These are phyloP conservation scores for Colletotrichum tropicicola DNA, from an alignment of 2,329 filamentous ascomycete species.

Conservation along the genomic window DNA sequence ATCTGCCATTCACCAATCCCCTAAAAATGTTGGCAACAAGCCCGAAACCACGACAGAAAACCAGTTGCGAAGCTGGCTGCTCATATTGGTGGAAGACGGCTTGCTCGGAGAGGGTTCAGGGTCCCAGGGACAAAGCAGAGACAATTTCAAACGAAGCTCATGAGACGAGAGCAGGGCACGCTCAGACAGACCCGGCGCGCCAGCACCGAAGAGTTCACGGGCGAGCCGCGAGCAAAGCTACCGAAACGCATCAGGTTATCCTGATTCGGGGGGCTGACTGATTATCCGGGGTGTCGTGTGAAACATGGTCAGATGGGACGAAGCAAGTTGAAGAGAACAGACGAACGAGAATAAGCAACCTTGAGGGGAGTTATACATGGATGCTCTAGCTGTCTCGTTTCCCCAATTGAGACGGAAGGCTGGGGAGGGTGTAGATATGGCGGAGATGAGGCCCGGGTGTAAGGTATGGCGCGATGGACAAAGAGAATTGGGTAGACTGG, in stretches of 20 bases:
- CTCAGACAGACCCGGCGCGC: not conserved
- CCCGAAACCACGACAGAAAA: too few species aligned
- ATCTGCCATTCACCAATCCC: too few species aligned
- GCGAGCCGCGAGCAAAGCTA: not conserved
- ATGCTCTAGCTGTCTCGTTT: not conserved
- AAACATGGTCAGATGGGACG: constrained; percentile 20
- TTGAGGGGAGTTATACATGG: not conserved
- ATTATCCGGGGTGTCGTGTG: not conserved
- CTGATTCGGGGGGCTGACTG: not conserved
- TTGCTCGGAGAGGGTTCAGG: not conserved
- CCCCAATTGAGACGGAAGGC: not conserved
- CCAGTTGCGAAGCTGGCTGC: not conserved
- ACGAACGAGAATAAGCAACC: not conserved
- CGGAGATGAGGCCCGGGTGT: constrained; percentile 6
- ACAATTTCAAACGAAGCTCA: not conserved
- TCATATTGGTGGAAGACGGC: not conserved
- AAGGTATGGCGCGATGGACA: not conserved
- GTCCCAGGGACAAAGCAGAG: not conserved
- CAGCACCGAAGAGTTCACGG: not conserved
- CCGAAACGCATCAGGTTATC: not conserved
- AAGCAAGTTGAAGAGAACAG: constrained; percentile 1
- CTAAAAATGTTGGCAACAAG: too few species aligned
- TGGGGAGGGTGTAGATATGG: not conserved
- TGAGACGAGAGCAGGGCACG: constrained; percentile 4
- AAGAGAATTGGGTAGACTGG: not conserved